A percentile compares a stretch with the other conserved stretches of the same genome.
These are phyloP conservation scores for Taiozyma sp. DNA, from an alignment of 1,139 yeast genomes.

Conservation along the genomic window DNA sequence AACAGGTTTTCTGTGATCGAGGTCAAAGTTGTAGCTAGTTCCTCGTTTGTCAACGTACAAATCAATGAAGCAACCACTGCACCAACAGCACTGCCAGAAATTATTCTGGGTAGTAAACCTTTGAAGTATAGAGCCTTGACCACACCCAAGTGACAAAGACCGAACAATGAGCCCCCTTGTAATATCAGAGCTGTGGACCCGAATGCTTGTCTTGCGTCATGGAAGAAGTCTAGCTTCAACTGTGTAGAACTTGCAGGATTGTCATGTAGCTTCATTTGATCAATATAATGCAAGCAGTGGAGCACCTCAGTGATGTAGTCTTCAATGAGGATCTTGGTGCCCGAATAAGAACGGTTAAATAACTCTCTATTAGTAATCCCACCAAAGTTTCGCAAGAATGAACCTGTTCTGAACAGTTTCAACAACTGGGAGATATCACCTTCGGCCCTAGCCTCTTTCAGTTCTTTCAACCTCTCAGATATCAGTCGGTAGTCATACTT, in stretches of 20 bases:
- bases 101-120: conserved; percentile 72
- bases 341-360: conserved; percentile 77
- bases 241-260: conserved; percentile 26
- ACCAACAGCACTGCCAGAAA: conserved; percentile 94
- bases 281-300: conserved; percentile 54
- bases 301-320: conserved; percentile 78
- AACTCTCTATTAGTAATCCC: conserved; percentile 78
- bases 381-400: conserved; percentile 79
- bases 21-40: conserved; percentile 25
- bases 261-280: conserved; percentile 19
- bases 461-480: conserved; percentile 59
- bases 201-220: conserved; percentile 82
- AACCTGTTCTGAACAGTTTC: conserved; percentile 74
- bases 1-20: conserved; percentile 28
- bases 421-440: conserved; percentile 56
- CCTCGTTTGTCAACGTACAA: conserved; percentile 61
- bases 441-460: conserved; percentile 55
- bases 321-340: conserved; percentile 84
- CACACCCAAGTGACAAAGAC: conserved; percentile 89
- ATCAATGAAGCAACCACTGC: conserved; percentile 87
- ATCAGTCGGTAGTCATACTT: conserved; percentile 83
- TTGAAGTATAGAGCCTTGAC: conserved; percentile 72
- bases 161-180: conserved; percentile 94
- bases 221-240: conserved; percentile 76
- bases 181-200: conserved; percentile 87